A percentile compares a stretch with the other conserved stretches of the same genome.
Evolutionary conservation across 2,329 filamentous ascomycete genomes (phyloP).

Genomic region (Venturia effusa): DNA sequence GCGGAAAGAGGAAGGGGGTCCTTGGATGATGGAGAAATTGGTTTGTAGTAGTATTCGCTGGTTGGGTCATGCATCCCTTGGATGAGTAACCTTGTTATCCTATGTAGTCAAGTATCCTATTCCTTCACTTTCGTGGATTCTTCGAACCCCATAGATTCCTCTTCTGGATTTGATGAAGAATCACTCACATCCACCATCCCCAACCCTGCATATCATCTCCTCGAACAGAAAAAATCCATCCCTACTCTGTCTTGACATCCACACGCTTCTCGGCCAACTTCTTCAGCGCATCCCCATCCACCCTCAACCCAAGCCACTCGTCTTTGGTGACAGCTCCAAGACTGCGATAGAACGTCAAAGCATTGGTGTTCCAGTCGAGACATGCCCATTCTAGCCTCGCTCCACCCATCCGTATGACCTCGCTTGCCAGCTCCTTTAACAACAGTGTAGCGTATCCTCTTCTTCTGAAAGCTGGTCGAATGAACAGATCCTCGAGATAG

Average conservation of each 20-base stretch:
- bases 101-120: no score
- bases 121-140: no score
- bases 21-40: no score
- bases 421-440: conserved; percentile 65
- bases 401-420: conserved; percentile 61
- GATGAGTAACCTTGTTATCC: no score
- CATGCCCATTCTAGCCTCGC: conserved; percentile 82
- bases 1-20: no score
- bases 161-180: no score
- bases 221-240: no score
- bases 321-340: conserved; percentile 54
- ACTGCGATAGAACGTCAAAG: conserved; percentile 68
- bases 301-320: conserved; percentile 66
- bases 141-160: no score
- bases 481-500: conserved; percentile 89
- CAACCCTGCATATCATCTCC: no score
- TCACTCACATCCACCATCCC: no score
- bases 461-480: conserved; percentile 57
- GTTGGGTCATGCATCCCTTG: no score
- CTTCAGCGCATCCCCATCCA: conserved; percentile 54
- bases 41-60: no score
- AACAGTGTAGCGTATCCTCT: conserved; percentile 71
- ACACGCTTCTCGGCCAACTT: conserved; percentile 40
- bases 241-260: background rate
- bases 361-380: conserved; percentile 85